Base-by-base conservation (phyloP, 1,284 basidiomycete genomes). In the Caloboletus inedulis region DNA sequence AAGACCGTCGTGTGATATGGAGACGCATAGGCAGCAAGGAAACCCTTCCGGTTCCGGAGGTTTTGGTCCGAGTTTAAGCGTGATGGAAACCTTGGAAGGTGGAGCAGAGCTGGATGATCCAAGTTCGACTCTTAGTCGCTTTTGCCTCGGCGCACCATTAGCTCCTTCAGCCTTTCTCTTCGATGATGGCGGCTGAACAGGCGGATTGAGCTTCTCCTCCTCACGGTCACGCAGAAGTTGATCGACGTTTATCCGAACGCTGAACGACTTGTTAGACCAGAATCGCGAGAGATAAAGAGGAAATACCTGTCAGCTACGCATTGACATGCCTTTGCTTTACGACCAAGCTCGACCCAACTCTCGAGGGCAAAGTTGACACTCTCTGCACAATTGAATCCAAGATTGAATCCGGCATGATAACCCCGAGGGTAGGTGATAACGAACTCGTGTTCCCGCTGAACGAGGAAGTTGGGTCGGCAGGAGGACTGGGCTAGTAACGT, bases 301-400 rank as follows among this genome's bases (percentile, higher is more conserved):
- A 36, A 33, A 64, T 62, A 91, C 91, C 91, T 93, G 66, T 91
- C 90, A 45, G 76, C 74, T 31, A 96, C 81, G 63, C 94, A 98
- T 57, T 84, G 74, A 65, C 94, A 98, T 2, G 80, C 84, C 62
- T 89, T 87, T 1, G 91, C 94, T 56, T 80, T 82, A 55, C 87
- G 77, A 4, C 94, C 96, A 21, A 96, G 74, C 47, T 96, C 92
- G 9, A 98, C 72, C 96, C 96, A 99, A 54, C 87, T 91, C 19
- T 98, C 91, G 25, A 98, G 78, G 0, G 97, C 97, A 71, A 99
- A 99, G 70, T 99, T 99, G 63, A 98, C 93, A 59, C 90, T 94
- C 72, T 99, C 97, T 3, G 96, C 96, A 64, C 96, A 98, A 67
- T 99, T 99, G 69, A 97, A 87, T 14, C 96, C 97, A 35, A 98